Evolutionary conservation across 2,329 filamentous ascomycete genomes (phyloP).

Genomic region (Pseudogymnoascus sp.): DNA sequence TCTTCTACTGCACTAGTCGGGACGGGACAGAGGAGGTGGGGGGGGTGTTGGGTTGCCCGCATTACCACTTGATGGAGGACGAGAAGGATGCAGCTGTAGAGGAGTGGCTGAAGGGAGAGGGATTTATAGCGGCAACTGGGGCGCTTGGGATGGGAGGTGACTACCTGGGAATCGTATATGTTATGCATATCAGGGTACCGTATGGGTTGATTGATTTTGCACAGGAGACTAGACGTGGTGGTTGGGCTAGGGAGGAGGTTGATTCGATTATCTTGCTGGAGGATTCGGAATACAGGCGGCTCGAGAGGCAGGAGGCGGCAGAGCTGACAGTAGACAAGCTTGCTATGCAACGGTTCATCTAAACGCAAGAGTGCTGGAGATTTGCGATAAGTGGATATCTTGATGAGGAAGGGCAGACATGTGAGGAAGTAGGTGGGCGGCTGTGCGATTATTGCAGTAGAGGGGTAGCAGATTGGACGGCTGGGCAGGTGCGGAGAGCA

Average conservation of each 20-base stretch:
- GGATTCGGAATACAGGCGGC: not conserved
- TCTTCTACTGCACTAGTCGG: not conserved
- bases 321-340: not conserved
- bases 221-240: conserved; percentile 13
- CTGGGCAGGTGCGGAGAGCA: not conserved
- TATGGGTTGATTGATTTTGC: conserved; percentile 15
- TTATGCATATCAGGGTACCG: conserved; percentile 13
- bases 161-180: conserved; percentile 10
- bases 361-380: not conserved
- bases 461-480: not conserved
- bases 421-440: not conserved
- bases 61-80: not conserved
- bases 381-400: not conserved
- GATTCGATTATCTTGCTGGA: conserved; percentile 12
- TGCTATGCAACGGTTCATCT: not conserved
- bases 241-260: conserved; percentile 13
- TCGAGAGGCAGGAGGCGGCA: not conserved
- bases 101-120: not conserved
- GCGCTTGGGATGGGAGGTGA: conserved; percentile 14
- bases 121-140: conserved; percentile 12
- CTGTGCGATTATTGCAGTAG: not conserved
- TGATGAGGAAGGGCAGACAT: not conserved
- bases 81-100: not conserved
- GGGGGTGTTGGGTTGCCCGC: not conserved
- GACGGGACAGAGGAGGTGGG: not conserved